Conservation (phyloP, 306 rosid genomes). For the Notholithocarpus densiflorus region DNA sequence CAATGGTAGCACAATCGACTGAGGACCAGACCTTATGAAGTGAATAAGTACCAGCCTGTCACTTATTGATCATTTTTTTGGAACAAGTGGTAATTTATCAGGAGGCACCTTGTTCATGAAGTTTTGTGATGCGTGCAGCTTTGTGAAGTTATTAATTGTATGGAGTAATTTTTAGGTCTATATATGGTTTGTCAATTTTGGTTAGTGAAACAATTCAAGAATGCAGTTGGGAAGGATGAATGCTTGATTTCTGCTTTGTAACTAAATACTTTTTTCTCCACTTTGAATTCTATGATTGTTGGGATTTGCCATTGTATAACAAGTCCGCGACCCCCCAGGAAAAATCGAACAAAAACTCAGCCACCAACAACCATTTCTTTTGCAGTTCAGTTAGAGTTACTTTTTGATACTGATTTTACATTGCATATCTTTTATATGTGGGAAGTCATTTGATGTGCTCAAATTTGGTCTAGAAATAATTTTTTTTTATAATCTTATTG, state of each 20-base stretch:
- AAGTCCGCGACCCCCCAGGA: not conserved
- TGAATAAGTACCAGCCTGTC: too few relatives aligned
- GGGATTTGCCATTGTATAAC: not conserved
- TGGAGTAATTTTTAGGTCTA: not conserved
- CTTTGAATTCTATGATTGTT: not conserved
- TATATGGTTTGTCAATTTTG: not conserved
- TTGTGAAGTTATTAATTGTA: too few relatives aligned
- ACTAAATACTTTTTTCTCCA: not conserved
- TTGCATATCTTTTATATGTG: not conserved
- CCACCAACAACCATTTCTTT: not conserved
- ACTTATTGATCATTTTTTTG: too few relatives aligned
- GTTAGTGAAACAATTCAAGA: not conserved
- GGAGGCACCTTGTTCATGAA: too few relatives aligned
- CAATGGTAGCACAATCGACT: too few relatives aligned
- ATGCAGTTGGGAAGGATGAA: not conserved
- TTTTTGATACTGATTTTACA: not conserved
- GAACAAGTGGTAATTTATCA: too few relatives aligned
- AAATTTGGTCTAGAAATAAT: slow-evolving; percentile 5
- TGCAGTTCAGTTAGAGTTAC: not conserved
- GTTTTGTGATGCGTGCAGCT: too few relatives aligned
- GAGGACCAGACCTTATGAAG: too few relatives aligned
- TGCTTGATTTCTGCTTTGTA: not conserved
- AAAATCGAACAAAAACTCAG: not conserved
- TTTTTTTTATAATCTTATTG: slow-evolving; percentile 10
- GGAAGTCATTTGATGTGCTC: not conserved